Percentiles rank a stretch among this genome's conserved stretches.
Conservation (phyloP, 495 filamentous ascomycete species). For the Chaetomium tenue region DNA sequence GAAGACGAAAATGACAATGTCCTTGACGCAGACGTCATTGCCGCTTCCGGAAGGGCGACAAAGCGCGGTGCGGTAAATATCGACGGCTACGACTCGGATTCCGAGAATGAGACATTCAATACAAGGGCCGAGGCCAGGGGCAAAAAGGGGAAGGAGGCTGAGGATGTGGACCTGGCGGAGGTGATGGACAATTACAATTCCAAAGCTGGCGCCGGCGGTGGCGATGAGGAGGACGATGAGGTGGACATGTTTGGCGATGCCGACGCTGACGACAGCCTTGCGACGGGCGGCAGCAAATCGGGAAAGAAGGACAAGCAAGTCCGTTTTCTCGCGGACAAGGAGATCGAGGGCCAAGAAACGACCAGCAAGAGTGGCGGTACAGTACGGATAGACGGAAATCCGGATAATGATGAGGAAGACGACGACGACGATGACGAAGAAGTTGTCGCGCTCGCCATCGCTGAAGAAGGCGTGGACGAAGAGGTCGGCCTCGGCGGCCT, state of each 20-base stretch:
- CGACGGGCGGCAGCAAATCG: conserved; percentile 33
- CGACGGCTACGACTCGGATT: conserved; percentile 95
- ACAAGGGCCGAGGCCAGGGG: conserved; percentile 60
- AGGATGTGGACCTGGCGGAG: conserved; percentile 45
- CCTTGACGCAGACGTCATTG: conserved; percentile 90
- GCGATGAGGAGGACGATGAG: conserved; percentile 59
- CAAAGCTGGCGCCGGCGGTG: conserved; percentile 27
- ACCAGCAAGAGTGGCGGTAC: conserved; percentile 69
- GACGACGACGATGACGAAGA: conserved; percentile 73
- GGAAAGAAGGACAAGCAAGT: conserved; percentile 76
- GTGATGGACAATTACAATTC: conserved; percentile 46
- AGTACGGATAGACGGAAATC: conserved; percentile 49
- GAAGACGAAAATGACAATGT: conserved; percentile 71
- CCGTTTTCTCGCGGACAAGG: conserved; percentile 66
- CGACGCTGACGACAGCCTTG: conserved; percentile 49
- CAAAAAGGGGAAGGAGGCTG: conserved; percentile 44
- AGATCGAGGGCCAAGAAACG: conserved; percentile 85
- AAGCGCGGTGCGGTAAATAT: conserved; percentile 93
- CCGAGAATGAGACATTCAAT: conserved; percentile 86
- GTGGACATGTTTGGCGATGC: conserved; percentile 94
- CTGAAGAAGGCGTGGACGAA: conserved; percentile 71
- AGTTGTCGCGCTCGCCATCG: conserved; percentile 61
- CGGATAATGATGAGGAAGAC: conserved; percentile 60
- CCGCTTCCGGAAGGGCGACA: conserved; percentile 68
- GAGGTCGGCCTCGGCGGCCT: conserved; percentile 86